Evolutionary conservation across 306 rosid genomes (phyloP).

Genomic region (Cucurbita moschata): DNA sequence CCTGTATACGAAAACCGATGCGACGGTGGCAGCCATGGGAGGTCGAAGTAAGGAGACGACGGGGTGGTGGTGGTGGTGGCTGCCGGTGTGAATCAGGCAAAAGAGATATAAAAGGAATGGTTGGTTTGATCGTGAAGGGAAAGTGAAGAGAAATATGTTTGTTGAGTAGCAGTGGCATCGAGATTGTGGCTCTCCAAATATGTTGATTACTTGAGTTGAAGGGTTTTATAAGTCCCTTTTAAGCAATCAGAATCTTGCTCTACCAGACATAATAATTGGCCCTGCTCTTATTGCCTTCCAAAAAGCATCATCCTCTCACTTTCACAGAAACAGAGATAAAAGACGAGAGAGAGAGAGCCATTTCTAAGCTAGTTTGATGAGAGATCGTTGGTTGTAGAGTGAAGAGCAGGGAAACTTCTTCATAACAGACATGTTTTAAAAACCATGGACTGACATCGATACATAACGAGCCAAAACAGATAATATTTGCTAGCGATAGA

Average conservation of each 20-base stretch:
- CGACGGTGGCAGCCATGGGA: neutral
- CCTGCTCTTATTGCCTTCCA: conserved; percentile 43
- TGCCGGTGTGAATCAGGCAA: neutral
- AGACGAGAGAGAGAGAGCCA: neutral
- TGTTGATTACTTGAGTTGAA: conserved; percentile 27
- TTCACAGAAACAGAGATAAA: conserved; percentile 3
- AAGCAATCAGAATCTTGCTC: conserved; percentile 27
- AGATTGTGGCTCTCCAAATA: neutral
- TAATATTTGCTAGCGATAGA: too few species aligned
- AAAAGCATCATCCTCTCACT: conserved; percentile 11
- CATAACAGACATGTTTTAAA: too few species aligned
- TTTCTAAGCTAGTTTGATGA: neutral
- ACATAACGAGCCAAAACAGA: too few species aligned
- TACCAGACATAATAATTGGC: conserved; percentile 51
- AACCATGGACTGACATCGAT: too few species aligned
- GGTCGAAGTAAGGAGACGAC: too few species aligned
- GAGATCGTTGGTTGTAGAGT: neutral
- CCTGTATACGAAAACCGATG: neutral
- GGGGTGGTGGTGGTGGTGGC: neutral
- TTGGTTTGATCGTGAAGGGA: neutral
- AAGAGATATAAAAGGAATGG: neutral
- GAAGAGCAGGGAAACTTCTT: too few species aligned
- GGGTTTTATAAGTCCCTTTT: conserved; percentile 21
- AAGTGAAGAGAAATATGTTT: neutral
- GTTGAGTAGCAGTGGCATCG: neutral